A percentile compares a stretch with the other conserved stretches of the same genome.
phyloP scores from a whole-genome alignment of 2,329 filamentous ascomycete species.

The Apiospora sp. region DNA sequence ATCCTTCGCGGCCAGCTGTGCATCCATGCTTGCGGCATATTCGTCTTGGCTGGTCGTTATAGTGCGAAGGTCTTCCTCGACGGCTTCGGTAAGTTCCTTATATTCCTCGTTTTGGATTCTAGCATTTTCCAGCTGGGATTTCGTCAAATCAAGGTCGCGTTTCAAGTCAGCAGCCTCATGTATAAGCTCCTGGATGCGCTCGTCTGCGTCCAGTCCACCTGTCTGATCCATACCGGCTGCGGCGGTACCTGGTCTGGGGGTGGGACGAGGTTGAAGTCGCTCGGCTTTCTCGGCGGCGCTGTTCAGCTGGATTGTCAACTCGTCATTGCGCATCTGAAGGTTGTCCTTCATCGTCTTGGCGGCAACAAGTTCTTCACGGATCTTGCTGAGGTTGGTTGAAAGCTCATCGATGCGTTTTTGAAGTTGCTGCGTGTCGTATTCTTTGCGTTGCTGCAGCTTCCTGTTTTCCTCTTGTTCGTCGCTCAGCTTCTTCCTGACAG shows the following conservation, averaged over 20 bases:
- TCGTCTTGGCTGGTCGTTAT: conserved; percentile 83
- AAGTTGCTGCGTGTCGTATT: conserved; percentile 87
- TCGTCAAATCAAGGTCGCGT: conserved; percentile 83
- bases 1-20: conserved; percentile 78
- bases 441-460: conserved; percentile 82
- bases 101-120: conserved; percentile 87
- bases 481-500: conserved; percentile 82
- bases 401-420: conserved; percentile 95
- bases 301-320: conserved; percentile 86
- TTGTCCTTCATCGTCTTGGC: conserved; percentile 90
- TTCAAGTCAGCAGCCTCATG: conserved; percentile 87
- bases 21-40: conserved; percentile 87
- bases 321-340: conserved; percentile 86
- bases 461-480: conserved; percentile 86
- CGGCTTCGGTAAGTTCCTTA: conserved; percentile 83
- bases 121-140: conserved; percentile 80
- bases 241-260: conserved; percentile 61
- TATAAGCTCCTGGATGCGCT: conserved; percentile 79
- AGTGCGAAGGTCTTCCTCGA: conserved; percentile 86
- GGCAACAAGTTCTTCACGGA: conserved; percentile 85
- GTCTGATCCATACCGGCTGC: conserved; percentile 49
- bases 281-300: conserved; percentile 88
- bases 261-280: conserved; percentile 81
- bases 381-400: conserved; percentile 77
- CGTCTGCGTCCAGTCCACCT: conserved; percentile 58